Conservation (phyloP, 257 asterid genomes). For the Prunella vulgaris region DNA sequence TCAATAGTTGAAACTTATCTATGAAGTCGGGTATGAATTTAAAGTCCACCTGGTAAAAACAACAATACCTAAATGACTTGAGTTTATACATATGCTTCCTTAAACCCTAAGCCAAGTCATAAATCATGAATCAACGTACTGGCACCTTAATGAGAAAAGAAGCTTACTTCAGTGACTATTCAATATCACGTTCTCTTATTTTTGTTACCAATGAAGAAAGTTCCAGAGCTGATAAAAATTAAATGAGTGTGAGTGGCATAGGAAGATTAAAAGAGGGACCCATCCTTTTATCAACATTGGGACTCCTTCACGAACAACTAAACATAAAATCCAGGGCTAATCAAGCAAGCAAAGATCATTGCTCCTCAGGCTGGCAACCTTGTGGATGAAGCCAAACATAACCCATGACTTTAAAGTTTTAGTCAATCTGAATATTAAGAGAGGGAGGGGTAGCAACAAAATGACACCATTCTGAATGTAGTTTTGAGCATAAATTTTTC, state of each 20-base stretch:
- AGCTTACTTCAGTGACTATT: neutral
- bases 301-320: neutral
- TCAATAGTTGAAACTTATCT: neutral
- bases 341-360: neutral
- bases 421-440: neutral
- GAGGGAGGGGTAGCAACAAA: neutral
- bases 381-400: neutral
- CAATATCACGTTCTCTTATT: neutral
- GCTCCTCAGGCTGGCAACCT: neutral
- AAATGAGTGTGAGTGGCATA: neutral
- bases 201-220: neutral
- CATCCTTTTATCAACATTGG: neutral
- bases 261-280: neutral
- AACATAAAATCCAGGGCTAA: neutral
- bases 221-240: slow-evolving; percentile 6
- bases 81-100: neutral
- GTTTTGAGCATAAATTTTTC: neutral
- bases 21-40: neutral
- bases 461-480: neutral
- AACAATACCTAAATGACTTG: neutral
- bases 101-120: neutral
- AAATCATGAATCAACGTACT: neutral
- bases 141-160: neutral
- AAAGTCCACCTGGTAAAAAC: neutral
- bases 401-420: neutral